Conservation (phyloP, 768 basidiomycete genomes). For the Amanita inopinata region DNA sequence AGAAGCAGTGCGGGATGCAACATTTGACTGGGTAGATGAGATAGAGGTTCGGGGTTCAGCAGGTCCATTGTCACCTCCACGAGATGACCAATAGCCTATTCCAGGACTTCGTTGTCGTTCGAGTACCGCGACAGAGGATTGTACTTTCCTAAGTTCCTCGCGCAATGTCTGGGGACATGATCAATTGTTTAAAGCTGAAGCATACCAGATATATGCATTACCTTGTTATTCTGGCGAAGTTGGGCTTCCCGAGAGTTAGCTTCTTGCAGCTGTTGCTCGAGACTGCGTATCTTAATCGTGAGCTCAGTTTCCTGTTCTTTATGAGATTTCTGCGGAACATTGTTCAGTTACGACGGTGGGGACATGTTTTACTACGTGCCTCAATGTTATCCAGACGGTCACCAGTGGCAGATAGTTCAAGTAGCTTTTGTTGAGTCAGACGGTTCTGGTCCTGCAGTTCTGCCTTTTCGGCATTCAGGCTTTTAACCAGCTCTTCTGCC, state of each 20-base stretch:
- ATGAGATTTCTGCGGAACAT: conserved; percentile 20
- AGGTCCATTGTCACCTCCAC: conserved; percentile 27
- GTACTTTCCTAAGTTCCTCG: conserved; percentile 92
- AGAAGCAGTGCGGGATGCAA: conserved; percentile 26
- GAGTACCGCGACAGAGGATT: conserved; percentile 82
- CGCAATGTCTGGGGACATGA: conserved; percentile 58
- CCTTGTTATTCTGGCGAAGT: conserved; percentile 72
- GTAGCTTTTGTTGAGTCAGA: conserved; percentile 39
- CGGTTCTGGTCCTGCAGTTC: conserved; percentile 38
- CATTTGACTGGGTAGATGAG: conserved; percentile 24
- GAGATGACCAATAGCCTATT: conserved; percentile 79
- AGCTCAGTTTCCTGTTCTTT: conserved; percentile 36
- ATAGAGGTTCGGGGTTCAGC: conserved; percentile 30
- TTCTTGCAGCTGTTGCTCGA: conserved; percentile 71
- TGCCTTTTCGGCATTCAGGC: conserved; percentile 46
- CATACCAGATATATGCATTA: conserved; percentile 18
- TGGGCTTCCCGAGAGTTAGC: conserved; percentile 58
- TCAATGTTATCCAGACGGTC: conserved; percentile 47
- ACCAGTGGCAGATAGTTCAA: conserved; percentile 43
- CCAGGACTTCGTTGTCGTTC: conserved; percentile 91
- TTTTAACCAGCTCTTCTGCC: conserved; percentile 39
- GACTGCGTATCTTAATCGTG: conserved; percentile 33
- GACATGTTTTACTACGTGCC: conserved; percentile 32
- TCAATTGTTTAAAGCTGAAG: conserved; percentile 3
- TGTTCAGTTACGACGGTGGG: not conserved